These are phyloP conservation scores for Ceratorhiza oryzae-sativae DNA, from an alignment of 1,284 basidiomycete genomes.

Conservation along the genomic window DNA sequence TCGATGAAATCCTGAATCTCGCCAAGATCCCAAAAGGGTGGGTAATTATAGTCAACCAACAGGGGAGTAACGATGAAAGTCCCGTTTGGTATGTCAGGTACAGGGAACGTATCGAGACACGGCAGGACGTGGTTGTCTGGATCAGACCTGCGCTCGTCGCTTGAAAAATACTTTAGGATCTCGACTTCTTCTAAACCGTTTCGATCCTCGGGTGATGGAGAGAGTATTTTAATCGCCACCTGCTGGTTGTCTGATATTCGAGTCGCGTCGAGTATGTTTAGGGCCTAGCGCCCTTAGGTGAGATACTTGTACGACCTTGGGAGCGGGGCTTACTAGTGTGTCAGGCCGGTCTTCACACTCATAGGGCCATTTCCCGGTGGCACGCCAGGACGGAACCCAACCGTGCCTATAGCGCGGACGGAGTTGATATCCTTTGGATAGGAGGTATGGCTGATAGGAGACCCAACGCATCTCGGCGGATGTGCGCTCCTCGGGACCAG, in stretches of 20 bases:
- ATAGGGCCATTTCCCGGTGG: background rate
- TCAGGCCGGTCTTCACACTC: conserved; percentile 17
- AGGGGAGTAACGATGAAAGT: conserved; percentile 27
- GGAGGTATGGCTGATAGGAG: conserved; percentile 34
- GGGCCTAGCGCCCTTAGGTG: background rate
- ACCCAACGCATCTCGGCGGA: conserved; percentile 23
- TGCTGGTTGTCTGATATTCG: background rate
- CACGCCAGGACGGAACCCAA: conserved; percentile 24
- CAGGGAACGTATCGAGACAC: conserved; percentile 17
- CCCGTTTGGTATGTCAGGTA: conserved; percentile 14
- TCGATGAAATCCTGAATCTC: conserved; percentile 30
- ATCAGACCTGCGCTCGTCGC: background rate
- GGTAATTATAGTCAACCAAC: conserved; percentile 17
- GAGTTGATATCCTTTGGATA: conserved; percentile 23
- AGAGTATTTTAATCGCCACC: conserved; percentile 17
- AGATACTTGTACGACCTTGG: background rate
- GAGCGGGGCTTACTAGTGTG: background rate
- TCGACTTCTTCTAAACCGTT: conserved; percentile 22
- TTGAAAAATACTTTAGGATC: conserved; percentile 25
- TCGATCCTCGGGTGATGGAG: conserved; percentile 25
- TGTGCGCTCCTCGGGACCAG: conserved; percentile 20
- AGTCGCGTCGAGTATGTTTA: conserved; percentile 21
- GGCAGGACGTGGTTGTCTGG: conserved; percentile 17
- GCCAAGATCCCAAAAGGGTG: conserved; percentile 20
- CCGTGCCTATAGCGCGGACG: conserved; percentile 25